These are phyloP conservation scores for Exobasidium cylindrosporum DNA, from an alignment of 1,284 basidiomycete species.

Conservation along the genomic window DNA sequence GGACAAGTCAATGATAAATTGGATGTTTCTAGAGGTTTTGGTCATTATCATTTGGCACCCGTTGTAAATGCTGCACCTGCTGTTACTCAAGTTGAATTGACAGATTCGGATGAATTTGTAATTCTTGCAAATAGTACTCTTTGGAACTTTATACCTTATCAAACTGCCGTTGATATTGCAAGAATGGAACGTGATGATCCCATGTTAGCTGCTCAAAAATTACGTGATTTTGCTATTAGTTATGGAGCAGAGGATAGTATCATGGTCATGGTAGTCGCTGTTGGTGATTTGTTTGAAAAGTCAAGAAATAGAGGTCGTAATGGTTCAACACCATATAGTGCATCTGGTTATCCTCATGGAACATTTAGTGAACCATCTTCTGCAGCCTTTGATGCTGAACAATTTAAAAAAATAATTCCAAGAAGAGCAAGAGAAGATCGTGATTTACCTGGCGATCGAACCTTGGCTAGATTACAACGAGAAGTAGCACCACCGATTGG, in stretches of 20 bases:
- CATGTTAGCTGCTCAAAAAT: constrained; percentile 94
- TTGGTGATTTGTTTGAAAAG: constrained; percentile 72
- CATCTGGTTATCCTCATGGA: constrained; percentile 51
- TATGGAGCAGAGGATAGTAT: constrained; percentile 91
- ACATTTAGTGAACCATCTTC: not conserved
- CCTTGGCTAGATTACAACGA: constrained; percentile 65
- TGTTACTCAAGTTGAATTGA: constrained; percentile 69
- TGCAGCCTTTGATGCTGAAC: constrained; percentile 39
- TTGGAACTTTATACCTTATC: constrained; percentile 92
- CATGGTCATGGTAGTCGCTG: constrained; percentile 96
- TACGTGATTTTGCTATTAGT: constrained; percentile 93
- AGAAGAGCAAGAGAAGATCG: constrained; percentile 24
- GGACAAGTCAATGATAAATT: constrained; percentile 90
- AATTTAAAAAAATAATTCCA: constrained; percentile 37
- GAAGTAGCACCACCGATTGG: constrained; percentile 86
- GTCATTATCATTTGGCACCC: constrained; percentile 86
- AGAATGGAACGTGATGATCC: constrained; percentile 77
- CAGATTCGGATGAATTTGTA: constrained; percentile 89
- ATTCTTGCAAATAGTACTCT: constrained; percentile 89
- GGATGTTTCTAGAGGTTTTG: constrained; percentile 87
- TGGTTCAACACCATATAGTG: constrained; percentile 51
- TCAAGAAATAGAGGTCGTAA: constrained; percentile 57
- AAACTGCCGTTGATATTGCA: constrained; percentile 95
- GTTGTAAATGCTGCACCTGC: constrained; percentile 87
- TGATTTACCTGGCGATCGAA: constrained; percentile 49